Evolutionary conservation across 2,329 filamentous ascomycete genomes (phyloP).

Genomic region (Fusarium algeriense): DNA sequence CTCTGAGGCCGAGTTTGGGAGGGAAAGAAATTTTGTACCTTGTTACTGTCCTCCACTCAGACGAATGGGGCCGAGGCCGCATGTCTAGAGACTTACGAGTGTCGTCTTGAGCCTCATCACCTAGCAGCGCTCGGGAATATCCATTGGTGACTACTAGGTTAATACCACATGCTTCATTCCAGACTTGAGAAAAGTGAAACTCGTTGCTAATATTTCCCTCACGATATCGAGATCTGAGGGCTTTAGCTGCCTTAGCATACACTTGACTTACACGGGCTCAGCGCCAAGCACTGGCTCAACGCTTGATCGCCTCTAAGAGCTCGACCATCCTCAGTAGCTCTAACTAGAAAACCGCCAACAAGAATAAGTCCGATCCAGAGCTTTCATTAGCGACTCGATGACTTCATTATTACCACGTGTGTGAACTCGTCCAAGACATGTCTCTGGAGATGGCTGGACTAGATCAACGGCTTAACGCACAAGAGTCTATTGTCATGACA

Average conservation of each 20-base stretch:
- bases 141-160: not conserved
- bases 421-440: constrained; percentile 9
- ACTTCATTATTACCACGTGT: constrained; percentile 34
- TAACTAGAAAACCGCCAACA: not conserved
- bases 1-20: not conserved
- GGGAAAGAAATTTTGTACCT: not conserved
- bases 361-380: constrained; percentile 5
- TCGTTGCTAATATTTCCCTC: constrained; percentile 1
- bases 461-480: constrained; percentile 11
- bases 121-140: not conserved
- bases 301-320: not conserved
- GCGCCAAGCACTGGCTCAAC: constrained; percentile 13
- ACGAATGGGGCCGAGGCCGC: not conserved
- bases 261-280: constrained; percentile 13
- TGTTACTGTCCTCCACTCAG: not conserved
- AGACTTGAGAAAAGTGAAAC: not conserved
- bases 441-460: constrained; percentile 7
- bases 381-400: constrained; percentile 12
- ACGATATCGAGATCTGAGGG: constrained; percentile 12
- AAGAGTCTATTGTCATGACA: constrained; percentile 17
- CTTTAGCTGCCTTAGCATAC: constrained; percentile 9
- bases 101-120: not conserved
- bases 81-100: not conserved
- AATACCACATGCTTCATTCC: not conserved
- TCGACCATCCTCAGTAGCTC: not conserved